Evolutionary conservation across 495 filamentous ascomycete genomes (phyloP), one percentile per base, ranked within the genome.

Genomic region (Clavariopsis aquatica): DNA sequence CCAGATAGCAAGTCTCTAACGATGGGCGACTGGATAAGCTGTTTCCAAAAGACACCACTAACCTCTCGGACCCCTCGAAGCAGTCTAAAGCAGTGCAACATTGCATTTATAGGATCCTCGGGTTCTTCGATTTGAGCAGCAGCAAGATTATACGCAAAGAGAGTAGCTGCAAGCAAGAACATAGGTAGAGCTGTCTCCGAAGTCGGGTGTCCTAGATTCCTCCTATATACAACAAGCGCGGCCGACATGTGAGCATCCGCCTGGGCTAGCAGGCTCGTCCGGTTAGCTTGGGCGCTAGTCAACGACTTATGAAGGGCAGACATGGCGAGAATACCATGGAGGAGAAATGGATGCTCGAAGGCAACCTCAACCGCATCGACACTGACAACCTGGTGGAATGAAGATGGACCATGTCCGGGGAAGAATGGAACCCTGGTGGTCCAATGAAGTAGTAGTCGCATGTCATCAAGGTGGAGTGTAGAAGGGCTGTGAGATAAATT

Each of bases 301-400:
- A 52, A 2, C 5, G 56, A 24, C 27, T 59, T 58, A 49, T 67
- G 64, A 1, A 67, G n/a, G 5, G 64, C 58, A 7, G 57, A 51
- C 10, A 67, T 22, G 24, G 49, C 64, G 3, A 67, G 59, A 8
- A 67, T 13, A 1, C 64, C 57, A 22, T 49, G 64, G 5, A 67
- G 64, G 2, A 67, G 29, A 54, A 67, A 67, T 1, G 57, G 57
- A 27, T 67, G 58, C 9, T 56, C 49, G 56, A 67, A 57, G 13
- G 20, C 59, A 23, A 67, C 3, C 20, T 67, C 57, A 7, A 49
- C 34, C 19, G 55, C 20, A 4, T 57, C 26, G 5, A 23, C 26
- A 26, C 47, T 9, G 38, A 55, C 12, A 34, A 6, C 12, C 31
- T 34, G 12, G 12, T 34, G 12, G 31, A 12, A 34, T 5, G 9